Conservation (phyloP, 2,329 filamentous ascomycete genomes). For the Fusarium phyllophilum region DNA sequence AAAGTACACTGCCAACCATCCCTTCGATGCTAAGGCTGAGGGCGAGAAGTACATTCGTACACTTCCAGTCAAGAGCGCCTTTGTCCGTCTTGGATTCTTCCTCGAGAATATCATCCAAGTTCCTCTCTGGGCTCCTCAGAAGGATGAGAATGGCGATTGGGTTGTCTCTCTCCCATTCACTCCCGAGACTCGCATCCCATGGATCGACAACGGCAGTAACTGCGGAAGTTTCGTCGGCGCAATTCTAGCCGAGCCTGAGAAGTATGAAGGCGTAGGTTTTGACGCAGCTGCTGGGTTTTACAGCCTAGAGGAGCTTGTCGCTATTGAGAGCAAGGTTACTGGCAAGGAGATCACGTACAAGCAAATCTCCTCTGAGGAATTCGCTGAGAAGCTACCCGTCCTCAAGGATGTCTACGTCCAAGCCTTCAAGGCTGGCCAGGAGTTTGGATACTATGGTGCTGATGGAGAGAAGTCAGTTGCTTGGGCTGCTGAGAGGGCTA, state of each 20-base stretch:
- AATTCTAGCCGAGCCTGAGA: constrained; percentile 55
- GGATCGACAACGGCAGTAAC: constrained; percentile 57
- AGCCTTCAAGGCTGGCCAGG: constrained; percentile 12
- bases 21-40: constrained; percentile 64
- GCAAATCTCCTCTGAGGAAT: constrained; percentile 33
- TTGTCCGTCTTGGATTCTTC: constrained; percentile 54
- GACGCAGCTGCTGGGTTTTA: constrained; percentile 55
- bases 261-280: constrained; percentile 56
- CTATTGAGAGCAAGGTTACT: constrained; percentile 51
- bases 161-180: constrained; percentile 31
- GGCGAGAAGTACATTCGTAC: constrained; percentile 62
- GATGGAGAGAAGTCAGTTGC: constrained; percentile 31
- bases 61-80: constrained; percentile 56
- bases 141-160: constrained; percentile 46
- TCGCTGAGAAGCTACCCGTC: constrained; percentile 20
- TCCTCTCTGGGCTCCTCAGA: constrained; percentile 44
- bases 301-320: constrained; percentile 51
- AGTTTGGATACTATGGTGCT: constrained; percentile 40
- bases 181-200: constrained; percentile 50
- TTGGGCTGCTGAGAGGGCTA: constrained; percentile 32
- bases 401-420: constrained; percentile 20
- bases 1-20: constrained; percentile 46
- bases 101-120: constrained; percentile 52
- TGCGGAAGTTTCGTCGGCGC: constrained; percentile 56
- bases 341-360: constrained; percentile 49